Evolutionary conservation across 768 basidiomycete genomes (phyloP).

Genomic region (Boletus coccyginus): DNA sequence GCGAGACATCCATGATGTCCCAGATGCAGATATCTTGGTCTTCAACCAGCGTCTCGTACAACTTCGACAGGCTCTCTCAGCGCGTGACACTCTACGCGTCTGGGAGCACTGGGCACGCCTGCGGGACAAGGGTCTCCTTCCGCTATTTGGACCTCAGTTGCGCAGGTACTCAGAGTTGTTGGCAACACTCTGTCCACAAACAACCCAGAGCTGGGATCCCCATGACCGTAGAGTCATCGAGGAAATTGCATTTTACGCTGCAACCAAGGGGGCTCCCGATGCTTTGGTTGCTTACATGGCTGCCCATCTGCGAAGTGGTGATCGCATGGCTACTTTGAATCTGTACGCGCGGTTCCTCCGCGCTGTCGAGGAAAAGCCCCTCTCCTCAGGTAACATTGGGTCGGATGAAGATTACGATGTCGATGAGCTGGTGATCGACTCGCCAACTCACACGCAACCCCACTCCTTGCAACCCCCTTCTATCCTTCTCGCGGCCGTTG

Average conservation of each 20-base stretch:
- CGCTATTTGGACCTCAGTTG: slow-evolving; percentile 46
- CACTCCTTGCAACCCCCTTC: slow-evolving; percentile 22
- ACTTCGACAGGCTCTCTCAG: slow-evolving; percentile 38
- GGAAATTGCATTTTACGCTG: slow-evolving; percentile 50
- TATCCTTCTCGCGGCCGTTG: slow-evolving; percentile 52
- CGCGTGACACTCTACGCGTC: slow-evolving; percentile 32
- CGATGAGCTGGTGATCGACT: slow-evolving; percentile 26
- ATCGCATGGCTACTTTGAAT: slow-evolving; percentile 42
- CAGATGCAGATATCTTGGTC: slow-evolving; percentile 32
- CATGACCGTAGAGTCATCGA: slow-evolving; percentile 33
- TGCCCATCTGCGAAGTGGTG: slow-evolving; percentile 38
- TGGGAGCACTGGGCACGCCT: slow-evolving; percentile 43
- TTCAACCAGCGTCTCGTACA: slow-evolving; percentile 37
- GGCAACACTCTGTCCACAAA: slow-evolving; percentile 24
- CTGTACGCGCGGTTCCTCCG: slow-evolving; percentile 43
- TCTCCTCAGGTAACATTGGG: slow-evolving; percentile 12
- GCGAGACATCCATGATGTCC: slow-evolving; percentile 8
- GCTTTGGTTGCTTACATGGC: slow-evolving; percentile 53
- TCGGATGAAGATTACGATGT: slow-evolving; percentile 18
- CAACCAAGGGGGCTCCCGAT: slow-evolving; percentile 41
- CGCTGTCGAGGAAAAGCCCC: slow-evolving; percentile 17
- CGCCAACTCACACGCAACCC: slow-evolving; percentile 15
- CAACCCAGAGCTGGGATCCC: slow-evolving; percentile 24
- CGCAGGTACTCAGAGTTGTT: slow-evolving; percentile 39
- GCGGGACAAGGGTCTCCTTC: slow-evolving; percentile 41